These are phyloP conservation scores for Aspergillus pseudotamarii DNA, from an alignment of 2,329 filamentous ascomycete genomes.

Conservation along the genomic window DNA sequence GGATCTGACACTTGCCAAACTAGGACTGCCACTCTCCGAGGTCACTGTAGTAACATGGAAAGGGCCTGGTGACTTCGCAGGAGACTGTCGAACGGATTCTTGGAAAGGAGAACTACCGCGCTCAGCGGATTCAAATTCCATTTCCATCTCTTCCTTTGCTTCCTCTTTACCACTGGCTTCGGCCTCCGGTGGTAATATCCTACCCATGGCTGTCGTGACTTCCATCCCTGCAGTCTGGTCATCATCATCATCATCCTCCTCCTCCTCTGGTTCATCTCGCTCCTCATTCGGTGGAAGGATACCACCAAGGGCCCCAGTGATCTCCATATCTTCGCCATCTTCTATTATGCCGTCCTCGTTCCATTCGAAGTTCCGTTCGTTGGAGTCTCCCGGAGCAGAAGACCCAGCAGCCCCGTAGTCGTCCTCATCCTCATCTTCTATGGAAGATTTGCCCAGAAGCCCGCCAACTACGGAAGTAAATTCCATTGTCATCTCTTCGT, in stretches of 20 bases:
- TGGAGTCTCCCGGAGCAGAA: constrained; percentile 20
- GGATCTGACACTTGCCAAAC: constrained; percentile 55
- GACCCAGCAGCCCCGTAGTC: constrained; percentile 12
- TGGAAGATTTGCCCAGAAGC: constrained; percentile 35
- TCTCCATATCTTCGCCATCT: constrained; percentile 60
- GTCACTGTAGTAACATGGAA: constrained; percentile 45
- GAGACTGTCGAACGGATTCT: constrained; percentile 36
- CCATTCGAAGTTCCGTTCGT: constrained; percentile 26
- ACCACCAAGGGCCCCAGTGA: constrained; percentile 53
- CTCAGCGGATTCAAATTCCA: constrained; percentile 57
- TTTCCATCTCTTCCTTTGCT: constrained; percentile 62
- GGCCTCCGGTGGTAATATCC: constrained; percentile 56
- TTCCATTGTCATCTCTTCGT: constrained; percentile 53
- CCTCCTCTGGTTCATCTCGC: constrained; percentile 37
- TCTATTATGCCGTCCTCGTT: constrained; percentile 34
- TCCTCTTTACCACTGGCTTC: constrained; percentile 47
- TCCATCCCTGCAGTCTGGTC: constrained; percentile 66
- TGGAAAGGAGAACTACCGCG: constrained; percentile 51
- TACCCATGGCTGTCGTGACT: constrained; percentile 65
- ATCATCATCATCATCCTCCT: constrained; percentile 22
- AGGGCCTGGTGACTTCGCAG: constrained; percentile 28
- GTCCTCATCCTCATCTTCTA: constrained; percentile 16
- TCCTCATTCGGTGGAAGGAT: constrained; percentile 46
- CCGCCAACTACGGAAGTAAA: constrained; percentile 50
- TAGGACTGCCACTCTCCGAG: constrained; percentile 58